Conservation (phyloP, 768 basidiomycete species). For the Agrocybe praecox region DNA sequence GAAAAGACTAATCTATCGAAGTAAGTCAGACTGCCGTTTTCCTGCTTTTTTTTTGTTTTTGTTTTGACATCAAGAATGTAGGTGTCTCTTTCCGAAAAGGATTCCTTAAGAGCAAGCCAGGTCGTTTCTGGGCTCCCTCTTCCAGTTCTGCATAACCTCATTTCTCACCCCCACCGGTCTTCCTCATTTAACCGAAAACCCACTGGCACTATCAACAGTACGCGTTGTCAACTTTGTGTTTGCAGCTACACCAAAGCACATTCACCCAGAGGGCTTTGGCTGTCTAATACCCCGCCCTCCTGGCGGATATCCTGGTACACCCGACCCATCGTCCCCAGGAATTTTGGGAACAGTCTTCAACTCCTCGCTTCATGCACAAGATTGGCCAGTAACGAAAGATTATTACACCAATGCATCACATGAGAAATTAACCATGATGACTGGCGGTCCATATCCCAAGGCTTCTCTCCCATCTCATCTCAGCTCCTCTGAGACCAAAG, state of each 20-base stretch:
- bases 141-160: slow-evolving; percentile 44
- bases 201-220: slow-evolving; percentile 78
- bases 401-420: slow-evolving; percentile 35
- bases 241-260: slow-evolving; percentile 41
- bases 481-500: slow-evolving; percentile 22
- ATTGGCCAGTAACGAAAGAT: slow-evolving; percentile 18
- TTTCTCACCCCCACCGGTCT: slow-evolving; percentile 38
- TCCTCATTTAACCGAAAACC: slow-evolving; percentile 71
- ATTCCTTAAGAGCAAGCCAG: slow-evolving; percentile 50
- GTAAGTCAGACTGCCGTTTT: slow-evolving; percentile 31
- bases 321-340: slow-evolving; percentile 30
- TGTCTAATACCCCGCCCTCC: slow-evolving; percentile 87
- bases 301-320: slow-evolving; percentile 44
- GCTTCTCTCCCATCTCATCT: slow-evolving; percentile 25
- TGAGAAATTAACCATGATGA: slow-evolving; percentile 88
- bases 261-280: slow-evolving; percentile 90
- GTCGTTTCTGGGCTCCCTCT: slow-evolving; percentile 79
- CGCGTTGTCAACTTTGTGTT: slow-evolving; percentile 92
- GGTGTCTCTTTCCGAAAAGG: slow-evolving; percentile 18
- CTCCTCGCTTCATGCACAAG: slow-evolving; percentile 69
- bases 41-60: slow-evolving; percentile 1
- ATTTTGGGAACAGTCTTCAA: slow-evolving; percentile 94
- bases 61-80: slow-evolving; percentile 10
- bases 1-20: slow-evolving; percentile 42
- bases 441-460: slow-evolving; percentile 74